Evolutionary conservation across 2,329 filamentous ascomycete species (phyloP).

Genomic region (Colletotrichum magnum): DNA sequence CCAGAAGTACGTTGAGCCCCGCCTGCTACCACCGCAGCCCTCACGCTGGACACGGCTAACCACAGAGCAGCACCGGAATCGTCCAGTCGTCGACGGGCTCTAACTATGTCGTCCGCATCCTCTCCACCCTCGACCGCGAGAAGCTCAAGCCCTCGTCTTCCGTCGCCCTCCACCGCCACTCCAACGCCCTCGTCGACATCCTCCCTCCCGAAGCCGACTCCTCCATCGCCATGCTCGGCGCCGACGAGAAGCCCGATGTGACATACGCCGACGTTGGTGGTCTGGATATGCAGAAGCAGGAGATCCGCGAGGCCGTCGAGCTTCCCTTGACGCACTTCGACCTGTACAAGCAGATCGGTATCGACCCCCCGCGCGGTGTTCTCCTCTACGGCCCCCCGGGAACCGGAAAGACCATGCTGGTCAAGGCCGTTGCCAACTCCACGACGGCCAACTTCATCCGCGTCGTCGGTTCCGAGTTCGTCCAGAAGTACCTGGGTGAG

Average conservation of each 20-base stretch:
- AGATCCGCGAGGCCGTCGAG: conserved; percentile 98
- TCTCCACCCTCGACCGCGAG: conserved; percentile 98
- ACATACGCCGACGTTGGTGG: conserved; percentile 98
- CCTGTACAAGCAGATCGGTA: conserved; percentile 99
- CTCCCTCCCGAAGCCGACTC: conserved; percentile 98
- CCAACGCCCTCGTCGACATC: conserved; percentile 98
- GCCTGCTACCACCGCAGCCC: not conserved
- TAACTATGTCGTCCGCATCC: conserved; percentile 98
- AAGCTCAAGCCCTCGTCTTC: conserved; percentile 98
- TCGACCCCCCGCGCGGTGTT: conserved; percentile 96
- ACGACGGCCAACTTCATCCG: conserved; percentile 94
- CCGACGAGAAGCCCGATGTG: conserved; percentile 97
- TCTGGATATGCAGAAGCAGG: conserved; percentile 99
- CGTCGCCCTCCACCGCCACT: conserved; percentile 97
- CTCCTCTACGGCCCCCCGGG: conserved; percentile 79
- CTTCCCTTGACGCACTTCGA: conserved; percentile 97
- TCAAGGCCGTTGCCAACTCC: conserved; percentile 93
- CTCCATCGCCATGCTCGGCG: conserved; percentile 97
- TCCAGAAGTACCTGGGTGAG: conserved; percentile 93
- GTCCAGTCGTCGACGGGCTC: conserved; percentile 98
- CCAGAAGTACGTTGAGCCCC: conserved; percentile 80
- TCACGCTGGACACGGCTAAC: conserved; percentile 24
- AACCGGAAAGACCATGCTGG: conserved; percentile 89
- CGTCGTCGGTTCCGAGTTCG: conserved; percentile 92
- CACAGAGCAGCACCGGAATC: conserved; percentile 84